These are phyloP conservation scores for Trichoderma sp. DNA, from an alignment of 2,329 filamentous ascomycete species.

Conservation along the genomic window DNA sequence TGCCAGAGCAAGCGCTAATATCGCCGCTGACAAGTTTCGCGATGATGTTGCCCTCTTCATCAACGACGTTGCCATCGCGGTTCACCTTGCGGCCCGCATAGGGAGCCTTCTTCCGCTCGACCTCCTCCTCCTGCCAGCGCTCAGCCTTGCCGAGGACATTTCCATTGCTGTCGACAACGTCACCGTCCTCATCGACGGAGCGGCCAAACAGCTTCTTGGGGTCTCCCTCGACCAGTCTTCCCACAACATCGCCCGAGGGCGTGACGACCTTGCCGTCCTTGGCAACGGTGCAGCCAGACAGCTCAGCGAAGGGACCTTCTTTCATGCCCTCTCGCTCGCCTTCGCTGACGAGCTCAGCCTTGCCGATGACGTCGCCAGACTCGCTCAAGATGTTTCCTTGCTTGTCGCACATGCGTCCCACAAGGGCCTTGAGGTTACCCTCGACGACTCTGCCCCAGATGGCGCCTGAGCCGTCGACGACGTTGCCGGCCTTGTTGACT, in stretches of 20 bases:
- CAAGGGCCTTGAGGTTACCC: conserved; percentile 63
- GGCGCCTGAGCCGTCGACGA: conserved; percentile 56
- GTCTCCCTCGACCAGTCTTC: conserved; percentile 71
- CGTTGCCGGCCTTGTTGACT: conserved; percentile 70
- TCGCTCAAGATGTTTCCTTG: conserved; percentile 73
- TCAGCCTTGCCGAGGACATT: conserved; percentile 61
- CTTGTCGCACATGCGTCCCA: conserved; percentile 71
- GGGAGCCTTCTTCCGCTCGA: conserved; percentile 54
- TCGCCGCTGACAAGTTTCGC: conserved; percentile 72
- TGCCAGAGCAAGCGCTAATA: conserved; percentile 64
- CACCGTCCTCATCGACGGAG: conserved; percentile 77
- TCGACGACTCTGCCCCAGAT: conserved; percentile 69
- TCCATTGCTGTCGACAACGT: conserved; percentile 76
- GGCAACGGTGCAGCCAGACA: conserved; percentile 64
- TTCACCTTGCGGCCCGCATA: conserved; percentile 60
- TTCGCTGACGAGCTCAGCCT: conserved; percentile 67
- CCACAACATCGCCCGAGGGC: conserved; percentile 69
- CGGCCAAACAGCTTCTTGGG: conserved; percentile 72
- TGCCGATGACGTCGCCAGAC: conserved; percentile 69
- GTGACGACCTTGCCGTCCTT: conserved; percentile 72
- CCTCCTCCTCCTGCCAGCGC: conserved; percentile 60
- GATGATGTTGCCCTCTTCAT: conserved; percentile 62
- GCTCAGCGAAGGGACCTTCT: conserved; percentile 70
- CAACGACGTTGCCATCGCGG: conserved; percentile 60
- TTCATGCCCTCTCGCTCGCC: conserved; percentile 63